Conservation (phyloP, 192 early-diverging fungal species). For the Coemansia sp. region DNA sequence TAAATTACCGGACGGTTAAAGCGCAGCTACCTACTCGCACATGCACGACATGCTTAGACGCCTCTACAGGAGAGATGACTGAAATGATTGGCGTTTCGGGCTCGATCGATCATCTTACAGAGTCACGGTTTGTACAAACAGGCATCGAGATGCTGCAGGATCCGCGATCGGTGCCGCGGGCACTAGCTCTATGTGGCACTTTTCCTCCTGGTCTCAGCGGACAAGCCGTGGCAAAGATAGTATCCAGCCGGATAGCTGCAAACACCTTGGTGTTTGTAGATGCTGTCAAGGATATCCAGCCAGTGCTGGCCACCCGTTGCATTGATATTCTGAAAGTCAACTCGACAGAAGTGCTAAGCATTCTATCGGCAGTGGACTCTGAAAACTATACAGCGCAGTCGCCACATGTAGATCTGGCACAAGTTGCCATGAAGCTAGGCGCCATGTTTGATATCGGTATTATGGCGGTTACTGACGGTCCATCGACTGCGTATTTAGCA, state of each 20-base stretch:
- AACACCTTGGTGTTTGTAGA: constrained; percentile 32
- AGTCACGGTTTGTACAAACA: constrained; percentile 11
- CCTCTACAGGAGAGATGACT: constrained; percentile 23
- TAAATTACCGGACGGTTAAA: constrained; percentile 20
- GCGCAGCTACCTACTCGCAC: constrained; percentile 16
- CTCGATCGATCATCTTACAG: constrained; percentile 3
- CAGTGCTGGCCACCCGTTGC: constrained; percentile 16
- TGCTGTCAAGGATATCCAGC: constrained; percentile 28
- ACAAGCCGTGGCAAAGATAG: constrained; percentile 10
- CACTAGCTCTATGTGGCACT: constrained; percentile 34
- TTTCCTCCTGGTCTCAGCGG: constrained; percentile 23
- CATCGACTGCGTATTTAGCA: constrained; percentile 19
- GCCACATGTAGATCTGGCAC: constrained; percentile 7
- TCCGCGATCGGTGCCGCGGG: constrained; percentile 9
- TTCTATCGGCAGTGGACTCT: constrained; percentile 1
- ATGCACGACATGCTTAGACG: constrained; percentile 34
- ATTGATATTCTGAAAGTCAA: constrained; percentile 39
- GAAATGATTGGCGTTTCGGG: constrained; percentile 35
- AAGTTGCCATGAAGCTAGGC: constrained; percentile 8
- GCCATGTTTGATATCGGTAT: constrained; percentile 2
- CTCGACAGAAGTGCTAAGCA: constrained; percentile 13
- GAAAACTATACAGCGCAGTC: background rate
- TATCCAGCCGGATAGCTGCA: background rate
- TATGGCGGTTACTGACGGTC: constrained; percentile 38
- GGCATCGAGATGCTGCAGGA: constrained; percentile 10